Conservation (phyloP, 176 grass and related monocot genomes). For the Carex littledalei region DNA sequence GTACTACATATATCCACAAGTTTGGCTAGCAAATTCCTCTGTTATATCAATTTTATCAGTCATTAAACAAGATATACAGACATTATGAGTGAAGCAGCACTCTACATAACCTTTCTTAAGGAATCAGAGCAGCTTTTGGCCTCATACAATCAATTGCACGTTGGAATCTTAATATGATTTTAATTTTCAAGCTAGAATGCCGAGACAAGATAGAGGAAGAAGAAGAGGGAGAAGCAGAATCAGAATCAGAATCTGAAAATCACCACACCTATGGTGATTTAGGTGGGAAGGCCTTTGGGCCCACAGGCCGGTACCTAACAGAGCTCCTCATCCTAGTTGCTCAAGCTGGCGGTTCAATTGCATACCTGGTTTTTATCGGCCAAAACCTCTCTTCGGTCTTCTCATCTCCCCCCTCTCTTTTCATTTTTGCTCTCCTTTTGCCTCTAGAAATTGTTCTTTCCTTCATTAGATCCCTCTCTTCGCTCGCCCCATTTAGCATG, state of each 20-base stretch:
- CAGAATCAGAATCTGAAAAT: conserved; percentile 22
- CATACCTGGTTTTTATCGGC: conserved; percentile 85
- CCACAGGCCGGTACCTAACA: conserved; percentile 54
- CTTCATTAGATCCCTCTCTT: conserved; percentile 63
- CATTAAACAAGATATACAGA: not conserved
- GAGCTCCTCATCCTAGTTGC: conserved; percentile 72
- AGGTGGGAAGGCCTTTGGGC: conserved; percentile 65
- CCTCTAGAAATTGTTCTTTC: conserved; percentile 71
- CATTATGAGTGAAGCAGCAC: not conserved
- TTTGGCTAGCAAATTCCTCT: not conserved
- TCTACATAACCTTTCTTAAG: not conserved
- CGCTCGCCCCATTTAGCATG: conserved; percentile 79
- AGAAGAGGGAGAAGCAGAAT: conserved; percentile 39
- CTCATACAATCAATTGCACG: not conserved
- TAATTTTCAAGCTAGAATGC: conserved; percentile 64
- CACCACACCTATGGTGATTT: conserved; percentile 66
- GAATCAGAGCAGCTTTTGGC: not conserved
- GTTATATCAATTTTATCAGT: not conserved
- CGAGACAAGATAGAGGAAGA: conserved; percentile 49
- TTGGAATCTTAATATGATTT: not conserved
- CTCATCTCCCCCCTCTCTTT: conserved; percentile 20
- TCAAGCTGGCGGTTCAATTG: conserved; percentile 68
- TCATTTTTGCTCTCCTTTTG: conserved; percentile 74
- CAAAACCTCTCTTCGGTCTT: conserved; percentile 85
- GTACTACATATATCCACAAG: not conserved